phyloP scores from a whole-genome alignment of 1,284 basidiomycete species.

The Pholiota adiposa region DNA sequence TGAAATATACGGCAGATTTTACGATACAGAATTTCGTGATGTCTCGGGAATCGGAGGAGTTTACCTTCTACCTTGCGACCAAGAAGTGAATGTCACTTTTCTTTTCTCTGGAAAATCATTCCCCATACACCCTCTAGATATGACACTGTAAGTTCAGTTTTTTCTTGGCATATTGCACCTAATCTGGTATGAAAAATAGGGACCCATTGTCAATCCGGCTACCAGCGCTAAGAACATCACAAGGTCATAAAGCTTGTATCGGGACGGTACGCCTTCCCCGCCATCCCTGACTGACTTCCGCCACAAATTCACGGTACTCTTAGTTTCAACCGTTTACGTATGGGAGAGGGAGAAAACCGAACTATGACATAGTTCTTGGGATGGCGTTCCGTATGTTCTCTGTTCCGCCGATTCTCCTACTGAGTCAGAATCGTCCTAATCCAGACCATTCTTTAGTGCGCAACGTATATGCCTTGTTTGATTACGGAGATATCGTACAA shows the following conservation, averaged over 20 bases:
- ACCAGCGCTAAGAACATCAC: constrained; percentile 31
- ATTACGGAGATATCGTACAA: constrained; percentile 62
- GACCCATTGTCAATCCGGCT: constrained; percentile 39
- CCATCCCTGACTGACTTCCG: background rate
- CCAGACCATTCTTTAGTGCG: constrained; percentile 40
- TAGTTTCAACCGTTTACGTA: constrained; percentile 57
- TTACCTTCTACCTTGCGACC: constrained; percentile 63
- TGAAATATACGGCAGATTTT: constrained; percentile 57
- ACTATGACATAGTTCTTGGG: constrained; percentile 52
- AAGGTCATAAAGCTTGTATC: constrained; percentile 44
- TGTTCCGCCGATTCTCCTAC: constrained; percentile 5
- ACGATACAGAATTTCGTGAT: constrained; percentile 52
- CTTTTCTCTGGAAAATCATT: constrained; percentile 53
- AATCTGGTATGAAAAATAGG: constrained; percentile 18
- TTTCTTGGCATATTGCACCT: constrained; percentile 12
- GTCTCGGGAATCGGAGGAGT: constrained; percentile 47
- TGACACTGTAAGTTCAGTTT: constrained; percentile 38
- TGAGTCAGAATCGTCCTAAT: constrained; percentile 3
- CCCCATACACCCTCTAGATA: constrained; percentile 69
- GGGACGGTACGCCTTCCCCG: constrained; percentile 46
- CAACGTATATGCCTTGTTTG: constrained; percentile 60
- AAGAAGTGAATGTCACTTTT: constrained; percentile 67
- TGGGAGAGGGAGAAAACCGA: constrained; percentile 34
- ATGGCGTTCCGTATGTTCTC: constrained; percentile 56
- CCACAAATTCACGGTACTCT: background rate